Conservation (phyloP, 441 rosid species). For the Metrosideros polymorpha region DNA sequence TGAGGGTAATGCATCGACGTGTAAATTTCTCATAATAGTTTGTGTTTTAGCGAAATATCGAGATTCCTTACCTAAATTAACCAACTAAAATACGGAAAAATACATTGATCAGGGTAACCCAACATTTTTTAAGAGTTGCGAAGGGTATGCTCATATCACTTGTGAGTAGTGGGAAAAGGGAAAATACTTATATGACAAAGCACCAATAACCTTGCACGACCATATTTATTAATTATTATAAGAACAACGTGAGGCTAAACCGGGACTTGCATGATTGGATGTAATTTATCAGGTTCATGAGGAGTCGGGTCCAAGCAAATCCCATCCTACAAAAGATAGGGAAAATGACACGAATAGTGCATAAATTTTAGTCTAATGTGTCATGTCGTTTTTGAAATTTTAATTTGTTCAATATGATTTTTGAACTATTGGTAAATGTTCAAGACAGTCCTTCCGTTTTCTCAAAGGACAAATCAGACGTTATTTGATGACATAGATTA, state of each 20-base stretch:
- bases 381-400: rapidly evolving
- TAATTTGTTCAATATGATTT: not conserved
- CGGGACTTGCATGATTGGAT: not conserved
- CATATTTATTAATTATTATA: not conserved
- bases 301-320: not conserved
- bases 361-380: not conserved
- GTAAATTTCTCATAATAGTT: not conserved
- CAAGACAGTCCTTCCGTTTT: not conserved
- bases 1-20: not conserved
- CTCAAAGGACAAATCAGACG: not conserved
- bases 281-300: not conserved
- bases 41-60: not conserved
- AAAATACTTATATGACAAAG: not conserved
- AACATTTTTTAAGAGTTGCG: not conserved
- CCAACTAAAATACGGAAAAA: not conserved
- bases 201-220: not conserved
- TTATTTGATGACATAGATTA: not conserved
- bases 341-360: not conserved
- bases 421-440: not conserved
- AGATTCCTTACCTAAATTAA: not conserved
- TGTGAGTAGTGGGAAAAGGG: not conserved
- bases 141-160: not conserved
- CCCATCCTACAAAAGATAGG: not conserved
- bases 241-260: not conserved
- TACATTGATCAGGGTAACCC: not conserved